phyloP scores from a whole-genome alignment of 2,329 filamentous ascomycete genomes.

The Emmonsia crescens region DNA sequence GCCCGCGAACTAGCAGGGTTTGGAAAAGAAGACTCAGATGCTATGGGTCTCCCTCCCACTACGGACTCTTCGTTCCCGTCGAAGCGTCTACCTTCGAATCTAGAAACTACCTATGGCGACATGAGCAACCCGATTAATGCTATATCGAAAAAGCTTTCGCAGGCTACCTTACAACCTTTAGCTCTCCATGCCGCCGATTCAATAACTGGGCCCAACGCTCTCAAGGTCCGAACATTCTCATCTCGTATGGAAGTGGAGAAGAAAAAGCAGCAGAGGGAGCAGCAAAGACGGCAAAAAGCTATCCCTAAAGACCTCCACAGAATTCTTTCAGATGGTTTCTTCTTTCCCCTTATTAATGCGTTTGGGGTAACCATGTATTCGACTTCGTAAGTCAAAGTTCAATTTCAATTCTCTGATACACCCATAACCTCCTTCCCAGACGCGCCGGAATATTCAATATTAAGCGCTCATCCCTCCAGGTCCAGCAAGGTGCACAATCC shows the following conservation, averaged over 20 bases:
- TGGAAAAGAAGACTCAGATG: slow-evolving; percentile 42
- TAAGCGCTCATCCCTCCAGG: background rate
- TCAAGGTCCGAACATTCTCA: slow-evolving; percentile 85
- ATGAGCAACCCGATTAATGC: slow-evolving; percentile 47
- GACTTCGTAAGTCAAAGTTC: slow-evolving; percentile 34
- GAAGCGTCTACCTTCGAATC: slow-evolving; percentile 61
- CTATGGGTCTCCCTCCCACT: slow-evolving; percentile 22
- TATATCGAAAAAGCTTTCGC: slow-evolving; percentile 57
- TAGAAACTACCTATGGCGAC: slow-evolving; percentile 59
- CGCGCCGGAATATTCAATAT: background rate
- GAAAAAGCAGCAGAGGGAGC: slow-evolving; percentile 33
- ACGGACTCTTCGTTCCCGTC: slow-evolving; percentile 58
- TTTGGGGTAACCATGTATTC: slow-evolving; percentile 56
- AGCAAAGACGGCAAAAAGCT: slow-evolving; percentile 45
- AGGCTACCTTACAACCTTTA: slow-evolving; percentile 66
- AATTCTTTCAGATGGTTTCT: slow-evolving; percentile 65
- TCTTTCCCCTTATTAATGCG: slow-evolving; percentile 72
- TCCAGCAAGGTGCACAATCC: slow-evolving; percentile 40
- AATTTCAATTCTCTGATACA: background rate
- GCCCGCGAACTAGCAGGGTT: slow-evolving; percentile 78
- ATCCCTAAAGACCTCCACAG: slow-evolving; percentile 64
- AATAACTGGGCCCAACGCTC: slow-evolving; percentile 64
- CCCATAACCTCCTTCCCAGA: background rate
- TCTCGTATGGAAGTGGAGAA: slow-evolving; percentile 60
- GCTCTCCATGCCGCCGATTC: slow-evolving; percentile 72